A percentile compares a stretch with the other conserved stretches of the same genome.
Evolutionary conservation across 2,329 filamentous ascomycete genomes (phyloP).

Genomic region (Pseudogymnoascus sp.): DNA sequence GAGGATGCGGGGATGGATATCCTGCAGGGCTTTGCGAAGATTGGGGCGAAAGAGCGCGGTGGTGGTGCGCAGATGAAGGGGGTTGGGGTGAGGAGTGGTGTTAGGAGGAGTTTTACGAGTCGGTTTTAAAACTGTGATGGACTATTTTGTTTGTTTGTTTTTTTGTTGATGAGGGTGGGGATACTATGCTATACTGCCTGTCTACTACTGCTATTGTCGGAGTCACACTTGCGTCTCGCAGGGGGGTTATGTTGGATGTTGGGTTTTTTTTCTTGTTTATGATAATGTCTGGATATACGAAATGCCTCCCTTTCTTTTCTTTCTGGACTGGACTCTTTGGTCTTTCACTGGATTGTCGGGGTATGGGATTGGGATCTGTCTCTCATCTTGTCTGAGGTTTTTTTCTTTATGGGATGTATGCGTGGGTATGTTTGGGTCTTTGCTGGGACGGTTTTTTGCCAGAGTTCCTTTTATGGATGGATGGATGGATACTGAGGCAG

Average conservation of each 20-base stretch:
- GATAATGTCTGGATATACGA: slow-evolving; percentile 2
- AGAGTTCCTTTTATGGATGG: background rate
- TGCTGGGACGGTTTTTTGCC: too few relatives aligned
- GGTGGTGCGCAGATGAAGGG: slow-evolving; percentile 17
- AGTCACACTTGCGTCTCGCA: background rate
- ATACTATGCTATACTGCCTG: background rate
- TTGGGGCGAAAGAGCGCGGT: slow-evolving; percentile 47
- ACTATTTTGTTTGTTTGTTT: background rate
- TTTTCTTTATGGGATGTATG: background rate
- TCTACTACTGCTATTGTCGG: background rate
- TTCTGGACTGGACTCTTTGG: background rate
- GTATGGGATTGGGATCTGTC: background rate
- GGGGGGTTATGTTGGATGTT: background rate
- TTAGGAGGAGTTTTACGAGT: slow-evolving; percentile 28
- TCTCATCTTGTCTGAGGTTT: background rate
- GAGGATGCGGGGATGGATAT: slow-evolving; percentile 61
- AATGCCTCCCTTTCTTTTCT: background rate
- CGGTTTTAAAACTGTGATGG: slow-evolving; percentile 20
- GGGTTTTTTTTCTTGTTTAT: background rate
- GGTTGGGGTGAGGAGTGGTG: slow-evolving; percentile 18
- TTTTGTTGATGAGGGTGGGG: background rate
- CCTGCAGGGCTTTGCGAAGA: slow-evolving; percentile 68
- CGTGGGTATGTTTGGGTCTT: background rate
- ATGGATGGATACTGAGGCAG: too few relatives aligned
- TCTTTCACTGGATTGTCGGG: background rate